Conservation (phyloP, 148 eudicot genomes). For the Pharnaceum exiguum region DNA sequence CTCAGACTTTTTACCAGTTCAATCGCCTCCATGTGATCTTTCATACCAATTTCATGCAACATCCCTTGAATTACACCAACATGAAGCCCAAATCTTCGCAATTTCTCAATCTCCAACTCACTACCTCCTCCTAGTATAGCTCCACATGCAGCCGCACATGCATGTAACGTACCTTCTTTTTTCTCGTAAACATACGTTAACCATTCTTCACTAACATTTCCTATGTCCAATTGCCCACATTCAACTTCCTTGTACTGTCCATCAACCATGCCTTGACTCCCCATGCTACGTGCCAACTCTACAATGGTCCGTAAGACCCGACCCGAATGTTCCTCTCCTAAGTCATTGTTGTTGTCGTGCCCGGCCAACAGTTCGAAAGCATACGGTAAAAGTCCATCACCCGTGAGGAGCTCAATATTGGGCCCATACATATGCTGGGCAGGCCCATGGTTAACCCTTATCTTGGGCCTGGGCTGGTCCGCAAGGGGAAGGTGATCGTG, state of each 20-base stretch:
- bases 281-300: conserved; percentile 31
- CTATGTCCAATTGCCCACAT: background rate
- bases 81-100: conserved; percentile 37
- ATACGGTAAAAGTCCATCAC: conserved; percentile 42
- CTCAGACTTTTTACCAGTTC: conserved; percentile 14
- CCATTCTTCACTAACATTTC: background rate
- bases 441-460: background rate
- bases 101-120: conserved; percentile 33
- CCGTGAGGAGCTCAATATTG: conserved; percentile 39
- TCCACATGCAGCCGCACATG: conserved; percentile 36
- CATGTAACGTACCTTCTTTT: conserved; percentile 30
- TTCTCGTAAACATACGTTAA: conserved; percentile 18
- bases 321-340: conserved; percentile 12
- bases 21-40: background rate
- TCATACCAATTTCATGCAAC: background rate
- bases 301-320: conserved; percentile 28
- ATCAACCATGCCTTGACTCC: conserved; percentile 30
- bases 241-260: conserved; percentile 20
- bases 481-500: conserved; percentile 38
- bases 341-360: conserved; percentile 17
- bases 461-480: conserved; percentile 8
- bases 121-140: conserved; percentile 46
- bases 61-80: conserved; percentile 34
- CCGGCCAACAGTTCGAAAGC: conserved; percentile 31
- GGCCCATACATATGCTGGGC: conserved; percentile 22